A percentile compares a stretch with the other conserved stretches of the same genome.
These are phyloP conservation scores for Fistulinella prunicolor DNA, from an alignment of 768 basidiomycete genomes.

Conservation along the genomic window DNA sequence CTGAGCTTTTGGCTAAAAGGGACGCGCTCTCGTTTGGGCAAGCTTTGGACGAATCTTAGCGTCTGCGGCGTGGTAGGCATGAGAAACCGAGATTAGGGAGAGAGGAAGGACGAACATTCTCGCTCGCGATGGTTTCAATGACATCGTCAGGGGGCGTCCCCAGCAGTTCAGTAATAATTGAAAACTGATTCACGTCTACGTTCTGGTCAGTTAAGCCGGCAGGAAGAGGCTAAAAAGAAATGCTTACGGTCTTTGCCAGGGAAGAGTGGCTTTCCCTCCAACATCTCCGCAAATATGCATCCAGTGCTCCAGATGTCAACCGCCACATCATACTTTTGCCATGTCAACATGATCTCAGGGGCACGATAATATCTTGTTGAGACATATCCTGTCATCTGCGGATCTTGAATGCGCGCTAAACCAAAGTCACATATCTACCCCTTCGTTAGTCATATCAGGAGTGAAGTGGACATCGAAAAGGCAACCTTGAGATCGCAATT, in stretches of 20 bases:
- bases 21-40: slow-evolving; percentile 94
- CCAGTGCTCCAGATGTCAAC: slow-evolving; percentile 99
- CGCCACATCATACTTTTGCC: slow-evolving; percentile 99
- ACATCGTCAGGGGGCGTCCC: slow-evolving; percentile 99
- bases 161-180: slow-evolving; percentile 96
- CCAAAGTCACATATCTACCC: slow-evolving; percentile 96
- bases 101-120: slow-evolving; percentile 66
- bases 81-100: slow-evolving; percentile 6
- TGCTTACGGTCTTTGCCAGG: slow-evolving; percentile 98
- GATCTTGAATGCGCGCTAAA: slow-evolving; percentile 96
- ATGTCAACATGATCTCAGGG: slow-evolving; percentile 99
- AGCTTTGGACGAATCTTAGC: slow-evolving; percentile 94
- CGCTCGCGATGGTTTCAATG: slow-evolving; percentile 96
- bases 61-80: slow-evolving; percentile 54
- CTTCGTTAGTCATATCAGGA: slow-evolving; percentile 5
- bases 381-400: slow-evolving; percentile 99
- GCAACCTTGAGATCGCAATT: slow-evolving; percentile 96
- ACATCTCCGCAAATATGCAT: slow-evolving; percentile 99
- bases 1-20: slow-evolving; percentile 93
- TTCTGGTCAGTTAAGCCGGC: neutral
- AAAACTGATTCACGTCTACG: slow-evolving; percentile 98
- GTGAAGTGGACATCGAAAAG: slow-evolving; percentile 1
- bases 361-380: slow-evolving; percentile 99
- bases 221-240: slow-evolving; percentile 3
- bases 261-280: slow-evolving; percentile 97